Conservation (phyloP, 176 grass and related monocot species). For the Puccinellia tenuiflora region DNA sequence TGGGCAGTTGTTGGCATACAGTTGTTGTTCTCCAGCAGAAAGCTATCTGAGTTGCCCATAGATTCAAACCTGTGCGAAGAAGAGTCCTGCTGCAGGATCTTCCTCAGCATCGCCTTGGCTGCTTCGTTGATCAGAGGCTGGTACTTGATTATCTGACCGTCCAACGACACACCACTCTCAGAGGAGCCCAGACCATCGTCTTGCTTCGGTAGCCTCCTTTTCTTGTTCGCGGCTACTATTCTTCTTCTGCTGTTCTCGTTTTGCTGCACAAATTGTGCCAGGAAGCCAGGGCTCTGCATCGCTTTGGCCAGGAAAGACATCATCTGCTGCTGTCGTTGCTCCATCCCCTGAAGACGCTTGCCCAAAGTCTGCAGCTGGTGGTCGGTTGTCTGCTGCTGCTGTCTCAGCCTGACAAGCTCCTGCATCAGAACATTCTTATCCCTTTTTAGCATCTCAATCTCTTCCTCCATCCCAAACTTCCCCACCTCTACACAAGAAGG, state of each 20-base stretch:
- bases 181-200: conserved; percentile 21
- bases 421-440: conserved; percentile 99
- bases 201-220: conserved; percentile 79
- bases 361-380: conserved; percentile 81
- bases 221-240: conserved; percentile 61
- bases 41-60: conserved; percentile 37
- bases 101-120: conserved; percentile 85
- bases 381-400: conserved; percentile 85
- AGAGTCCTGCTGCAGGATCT: conserved; percentile 72
- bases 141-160: conserved; percentile 95
- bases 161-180: conserved; percentile 27
- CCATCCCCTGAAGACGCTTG: conserved; percentile 89
- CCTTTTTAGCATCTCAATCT: conserved; percentile 85
- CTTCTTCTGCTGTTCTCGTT: conserved; percentile 75
- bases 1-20: conserved; percentile 37
- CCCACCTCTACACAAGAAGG: conserved; percentile 89
- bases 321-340: conserved; percentile 83
- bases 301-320: conserved; percentile 96
- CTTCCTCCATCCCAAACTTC: conserved; percentile 92
- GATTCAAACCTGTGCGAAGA: conserved; percentile 49
- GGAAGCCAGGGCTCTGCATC: conserved; percentile 80
- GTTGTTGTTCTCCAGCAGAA: conserved; percentile 65
- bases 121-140: conserved; percentile 92
- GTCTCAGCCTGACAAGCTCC: conserved; percentile 77
- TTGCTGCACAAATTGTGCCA: conserved; percentile 83